Base-by-base conservation (phyloP, 2,329 filamentous ascomycete genomes). In the Rhynchosporium graminicola region DNA sequence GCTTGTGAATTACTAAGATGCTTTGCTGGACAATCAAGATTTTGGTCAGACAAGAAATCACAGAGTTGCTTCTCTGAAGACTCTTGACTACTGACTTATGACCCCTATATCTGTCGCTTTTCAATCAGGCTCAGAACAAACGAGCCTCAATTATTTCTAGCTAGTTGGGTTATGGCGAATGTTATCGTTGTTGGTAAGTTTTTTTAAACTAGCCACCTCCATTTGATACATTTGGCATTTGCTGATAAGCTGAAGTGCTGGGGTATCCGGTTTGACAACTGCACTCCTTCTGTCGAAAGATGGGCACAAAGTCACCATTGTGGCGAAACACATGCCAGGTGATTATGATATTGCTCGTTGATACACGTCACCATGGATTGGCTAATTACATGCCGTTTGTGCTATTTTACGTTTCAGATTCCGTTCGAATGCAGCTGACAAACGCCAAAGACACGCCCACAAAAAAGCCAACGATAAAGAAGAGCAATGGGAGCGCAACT, bases 241-340 rank as follows among this genome's bases (percentile, higher is more conserved):
- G 26, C 33, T 45, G 4, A 33, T 10, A n/a, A 56, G 26, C 28
- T 31, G 26, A 31, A 88, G 85, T 55, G 87, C 87, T 56, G 87
- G 87, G 48, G 86, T 89, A 5, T 80, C 84, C 38, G 87, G 86
- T 26, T 79, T 89, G 54, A 89, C 87, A 2, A 87, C 85, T 2
- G 87, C 87, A 43, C 77, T 87, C 29, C 75, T 85, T 13, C 77
- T 89, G 12, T 86, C 86, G n/a, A 79, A 80, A 61, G 80, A 85
- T 69, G 70, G 76, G 13, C 81, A 87, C 68, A 77, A 79, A 31
- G 77, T 96, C 66, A 92, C 90, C 0, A 80, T 96, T 42, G 80
- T 91, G 38, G 88, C 91, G 5, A 96, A 94, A 72, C 90, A 96
- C 74, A 94, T 97, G 89, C 93, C 93, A 0, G 93, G 93, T 45